Base-by-base conservation (phyloP, 2,329 filamentous ascomycete genomes). In the Sarocladium brachiariae region DNA sequence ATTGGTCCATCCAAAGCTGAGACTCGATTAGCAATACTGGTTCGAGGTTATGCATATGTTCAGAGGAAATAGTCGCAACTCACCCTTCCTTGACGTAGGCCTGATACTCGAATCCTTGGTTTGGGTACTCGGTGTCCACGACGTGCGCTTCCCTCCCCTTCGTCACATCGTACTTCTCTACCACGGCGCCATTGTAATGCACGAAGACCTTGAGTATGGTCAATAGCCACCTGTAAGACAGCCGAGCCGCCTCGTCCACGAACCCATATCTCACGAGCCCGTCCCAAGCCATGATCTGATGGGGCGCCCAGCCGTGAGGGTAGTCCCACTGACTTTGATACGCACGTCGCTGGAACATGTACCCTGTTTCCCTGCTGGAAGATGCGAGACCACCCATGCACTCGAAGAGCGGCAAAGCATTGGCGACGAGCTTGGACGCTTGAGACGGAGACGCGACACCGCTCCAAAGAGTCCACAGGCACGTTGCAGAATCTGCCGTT, bases 191-290 rank as follows among this genome's bases (percentile, higher is more conserved):
- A 63, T 97, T 97, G 75, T 92, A 97, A 66, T 99, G 91, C 54
- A 96, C 90, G 70, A 97, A 97, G 0, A 92, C 90, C 70, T 95
- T 96, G 52, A 89, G 96, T 61, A 96, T 89, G 92, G 97, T 97
- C 66, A 91, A 95, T 50, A 96, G 72, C 93, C 93, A 97, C 68
- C 92, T 89, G 70, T 97, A 97, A 0, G 89, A 87, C 56, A 97
- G 70, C 30, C 90, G 77, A 70, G 96, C 87, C 2, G 90, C 90
- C 54, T 96, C 91, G 21, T 91, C 87, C 24, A 86, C 83, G 64
- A 95, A 97, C 49, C 91, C 89, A 63, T 96, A 99, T 16, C 90
- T 85, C 61, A 90, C 79, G 52, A 97, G 74, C 2, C 91, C 93
- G 1, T 88, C 90, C 93, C 93, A 97, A 1, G 92, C 92, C 35